Evolutionary conservation across 805 yeast species (phyloP).

Genomic region (Yamadazyma sp.): DNA sequence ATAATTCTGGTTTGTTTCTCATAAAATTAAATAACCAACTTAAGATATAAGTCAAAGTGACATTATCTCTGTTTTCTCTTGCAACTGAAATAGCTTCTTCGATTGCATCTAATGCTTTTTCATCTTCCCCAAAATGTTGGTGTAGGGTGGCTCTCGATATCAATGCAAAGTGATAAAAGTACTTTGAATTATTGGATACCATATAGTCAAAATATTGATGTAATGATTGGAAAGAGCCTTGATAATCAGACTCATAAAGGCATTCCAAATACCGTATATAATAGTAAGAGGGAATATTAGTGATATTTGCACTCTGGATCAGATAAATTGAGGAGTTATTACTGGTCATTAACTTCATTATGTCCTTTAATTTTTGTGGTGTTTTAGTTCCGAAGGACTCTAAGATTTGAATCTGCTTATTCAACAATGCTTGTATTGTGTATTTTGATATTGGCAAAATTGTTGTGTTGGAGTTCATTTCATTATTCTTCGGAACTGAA

Average conservation of each 20-base stretch:
- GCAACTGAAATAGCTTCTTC: constrained; percentile 89
- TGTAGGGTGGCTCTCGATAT: constrained; percentile 70
- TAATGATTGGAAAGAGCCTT: constrained; percentile 47
- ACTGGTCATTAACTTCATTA: constrained; percentile 46
- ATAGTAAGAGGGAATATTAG: constrained; percentile 39
- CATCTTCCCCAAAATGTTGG: constrained; percentile 61
- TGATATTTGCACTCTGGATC: constrained; percentile 30
- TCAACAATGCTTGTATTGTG: constrained; percentile 48
- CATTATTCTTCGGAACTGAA: constrained; percentile 5
- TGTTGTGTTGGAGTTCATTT: constrained; percentile 6
- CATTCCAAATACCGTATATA: constrained; percentile 61
- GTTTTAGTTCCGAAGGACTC: constrained; percentile 52
- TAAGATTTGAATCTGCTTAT: constrained; percentile 50
- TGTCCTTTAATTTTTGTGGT: constrained; percentile 39
- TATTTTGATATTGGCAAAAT: constrained; percentile 45
- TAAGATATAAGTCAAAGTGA: constrained; percentile 67
- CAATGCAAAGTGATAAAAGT: constrained; percentile 74
- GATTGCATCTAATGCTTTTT: constrained; percentile 72
- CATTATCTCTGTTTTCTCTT: constrained; percentile 74
- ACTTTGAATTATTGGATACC: constrained; percentile 61
- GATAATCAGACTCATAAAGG: constrained; percentile 59
- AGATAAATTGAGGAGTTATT: constrained; percentile 35
- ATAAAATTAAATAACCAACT: constrained; percentile 74
- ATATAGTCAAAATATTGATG: constrained; percentile 72
- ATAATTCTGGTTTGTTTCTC: constrained; percentile 59